Evolutionary conservation across 345 rosid genomes (phyloP).

Genomic region (Gossypium anomalum): DNA sequence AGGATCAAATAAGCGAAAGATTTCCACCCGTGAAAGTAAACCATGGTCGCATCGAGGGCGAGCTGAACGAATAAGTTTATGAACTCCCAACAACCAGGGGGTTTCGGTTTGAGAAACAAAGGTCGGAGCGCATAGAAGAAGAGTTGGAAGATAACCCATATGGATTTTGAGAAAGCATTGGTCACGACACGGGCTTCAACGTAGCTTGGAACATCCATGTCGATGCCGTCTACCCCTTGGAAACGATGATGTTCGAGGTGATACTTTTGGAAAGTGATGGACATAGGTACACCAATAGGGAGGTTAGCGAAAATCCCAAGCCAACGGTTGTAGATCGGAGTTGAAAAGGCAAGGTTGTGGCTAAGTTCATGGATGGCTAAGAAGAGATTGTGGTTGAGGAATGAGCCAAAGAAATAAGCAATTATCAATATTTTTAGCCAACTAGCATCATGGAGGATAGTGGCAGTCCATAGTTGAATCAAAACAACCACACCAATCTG

Average conservation of each 20-base stretch:
- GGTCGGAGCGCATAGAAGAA: conserved; percentile 87
- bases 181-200: conserved; percentile 57
- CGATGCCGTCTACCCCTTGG: conserved; percentile 82
- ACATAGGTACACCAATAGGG: conserved; percentile 90
- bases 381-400: conserved; percentile 88
- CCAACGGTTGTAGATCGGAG: conserved; percentile 72
- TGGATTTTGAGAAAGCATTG: conserved; percentile 51
- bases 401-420: conserved; percentile 78
- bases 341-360: conserved; percentile 87
- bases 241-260: conserved; percentile 90
- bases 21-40: conserved; percentile 64
- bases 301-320: conserved; percentile 86
- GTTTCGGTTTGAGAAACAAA: conserved; percentile 75
- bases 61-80: conserved; percentile 52
- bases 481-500: conserved; percentile 63
- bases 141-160: conserved; percentile 80
- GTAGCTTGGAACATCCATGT: conserved; percentile 76
- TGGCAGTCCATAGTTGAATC: conserved; percentile 69
- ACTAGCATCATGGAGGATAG: conserved; percentile 50
- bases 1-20: conserved; percentile 68
- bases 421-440: conserved; percentile 65
- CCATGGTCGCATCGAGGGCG: conserved; percentile 46
- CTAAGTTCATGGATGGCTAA: conserved; percentile 88
- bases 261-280: conserved; percentile 82
- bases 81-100: conserved; percentile 82